Evolutionary conservation across 2,329 filamentous ascomycete genomes (phyloP), one percentile per base, ranked within the genome.

Genomic region (Pseudocercospora crystallina): DNA sequence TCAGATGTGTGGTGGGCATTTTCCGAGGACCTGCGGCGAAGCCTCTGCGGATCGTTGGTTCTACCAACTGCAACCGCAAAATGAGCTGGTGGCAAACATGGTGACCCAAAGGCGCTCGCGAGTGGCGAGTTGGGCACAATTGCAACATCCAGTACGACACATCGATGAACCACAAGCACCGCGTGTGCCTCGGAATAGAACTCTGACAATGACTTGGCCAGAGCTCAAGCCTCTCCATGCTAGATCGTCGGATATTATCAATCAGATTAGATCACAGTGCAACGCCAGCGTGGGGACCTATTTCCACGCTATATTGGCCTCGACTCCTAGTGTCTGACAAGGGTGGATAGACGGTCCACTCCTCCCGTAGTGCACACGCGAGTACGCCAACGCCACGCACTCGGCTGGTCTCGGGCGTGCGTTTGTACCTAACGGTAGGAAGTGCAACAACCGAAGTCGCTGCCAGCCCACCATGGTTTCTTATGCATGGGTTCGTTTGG

Each of bases 241-340:
- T 43, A 33, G 40, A 29, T 29, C 17, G 7, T 43, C 40, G 40
- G 40, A 32, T 8, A 43, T 43, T 33, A 43, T 43, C 40, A 43
- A 43, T 43, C 40, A 32, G 29, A 43, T 43, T 31, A 43, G 40
- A 43, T 43, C 36, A 20, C 38, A 15, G 20, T 30, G 38, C 38
- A 17, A 30, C 38, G 37, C 38, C 38, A 41, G 5, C 38, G 13
- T 26, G 20, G 26, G 30, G 38, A 26, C 20, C 20, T 26, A 26
- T 26, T 26, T 26, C 20, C 20, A 26, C 38, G 38, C 38, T 29
- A 15, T n/a, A 20, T 41, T 41, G 30, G 38, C 9, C 20, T n/a
- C 14, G 2, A 11, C 3, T 39, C n/a, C 14, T 39, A 17, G 36
- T 39, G 7, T 43, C 11, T 41, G 5, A 29, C 20, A 43, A 38